Conservation (phyloP, 495 filamentous ascomycete species). For the Pseudevernia furfuracea region DNA sequence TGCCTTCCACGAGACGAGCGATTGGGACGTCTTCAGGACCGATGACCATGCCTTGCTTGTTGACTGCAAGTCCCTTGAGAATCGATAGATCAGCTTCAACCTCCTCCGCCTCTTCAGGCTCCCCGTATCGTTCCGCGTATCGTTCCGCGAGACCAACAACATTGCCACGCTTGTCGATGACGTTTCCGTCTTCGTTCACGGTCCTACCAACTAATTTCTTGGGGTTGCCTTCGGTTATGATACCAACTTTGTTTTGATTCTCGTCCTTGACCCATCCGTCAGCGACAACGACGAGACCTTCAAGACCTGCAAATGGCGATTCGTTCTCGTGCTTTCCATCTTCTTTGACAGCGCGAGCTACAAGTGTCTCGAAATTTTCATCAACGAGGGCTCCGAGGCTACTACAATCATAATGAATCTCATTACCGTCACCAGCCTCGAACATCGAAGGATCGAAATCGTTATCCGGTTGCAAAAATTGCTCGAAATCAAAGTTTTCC, state of each 20-base stretch:
- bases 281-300: conserved; percentile 52
- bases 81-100: conserved; percentile 51
- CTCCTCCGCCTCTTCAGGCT: conserved; percentile 33
- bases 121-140: too few relatives aligned
- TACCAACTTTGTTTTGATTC: conserved; percentile 50
- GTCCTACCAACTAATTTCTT: conserved; percentile 56
- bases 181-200: conserved; percentile 59
- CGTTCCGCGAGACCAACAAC: conserved; percentile 55
- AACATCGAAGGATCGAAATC: too few relatives aligned
- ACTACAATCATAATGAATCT: too few relatives aligned
- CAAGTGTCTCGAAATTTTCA: too few relatives aligned
- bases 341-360: too few relatives aligned
- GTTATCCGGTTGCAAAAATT: conserved; percentile 69
- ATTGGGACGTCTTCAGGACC: conserved; percentile 62
- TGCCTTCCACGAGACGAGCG: conserved; percentile 61
- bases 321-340: conserved; percentile 52
- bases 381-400: too few relatives aligned
- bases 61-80: conserved; percentile 59
- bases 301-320: conserved; percentile 55
- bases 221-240: conserved; percentile 52
- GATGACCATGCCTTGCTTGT: conserved; percentile 74
- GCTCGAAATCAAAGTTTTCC: conserved; percentile 92
- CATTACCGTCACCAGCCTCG: too few relatives aligned
- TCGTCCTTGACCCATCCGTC: conserved; percentile 54
- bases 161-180: conserved; percentile 55